Percentiles rank a stretch among this genome's conserved stretches.
These are phyloP conservation scores for Kluyveromyces siamensis DNA, from an alignment of 805 yeast genomes.

Conservation along the genomic window DNA sequence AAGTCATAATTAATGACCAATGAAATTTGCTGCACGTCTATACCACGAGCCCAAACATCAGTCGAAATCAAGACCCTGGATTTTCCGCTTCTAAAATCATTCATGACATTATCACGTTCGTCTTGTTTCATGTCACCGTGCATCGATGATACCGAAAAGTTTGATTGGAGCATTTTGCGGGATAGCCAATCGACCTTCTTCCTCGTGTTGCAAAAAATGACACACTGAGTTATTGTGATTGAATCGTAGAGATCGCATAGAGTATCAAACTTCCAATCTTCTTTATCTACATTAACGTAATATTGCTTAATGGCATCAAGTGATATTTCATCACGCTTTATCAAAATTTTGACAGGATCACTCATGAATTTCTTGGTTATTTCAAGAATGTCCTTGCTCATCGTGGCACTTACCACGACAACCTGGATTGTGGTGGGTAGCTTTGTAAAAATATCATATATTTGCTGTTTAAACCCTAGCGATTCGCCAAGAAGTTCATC, in stretches of 20 bases:
- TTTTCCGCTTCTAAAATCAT: slow-evolving; percentile 89
- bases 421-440: slow-evolving; percentile 89
- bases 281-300: slow-evolving; percentile 83
- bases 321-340: slow-evolving; percentile 91
- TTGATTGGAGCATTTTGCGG: slow-evolving; percentile 59
- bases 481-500: slow-evolving; percentile 83
- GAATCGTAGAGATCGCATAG: slow-evolving; percentile 93
- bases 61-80: slow-evolving; percentile 90
- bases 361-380: slow-evolving; percentile 90
- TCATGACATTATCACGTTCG: slow-evolving; percentile 92
- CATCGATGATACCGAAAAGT: slow-evolving; percentile 89
- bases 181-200: slow-evolving; percentile 87
- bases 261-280: slow-evolving; percentile 91
- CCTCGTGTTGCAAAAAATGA: slow-evolving; percentile 94
- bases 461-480: slow-evolving; percentile 91
- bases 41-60: slow-evolving; percentile 96
- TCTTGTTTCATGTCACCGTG: slow-evolving; percentile 94
- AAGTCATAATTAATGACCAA: slow-evolving; percentile 90
- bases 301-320: slow-evolving; percentile 94
- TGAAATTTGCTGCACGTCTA: slow-evolving; percentile 95
- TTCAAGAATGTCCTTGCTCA: slow-evolving; percentile 86
- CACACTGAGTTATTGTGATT: slow-evolving; percentile 92
- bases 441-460: slow-evolving; percentile 83
- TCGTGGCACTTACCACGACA: slow-evolving; percentile 88
- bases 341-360: slow-evolving; percentile 88